Conservation (phyloP, 371 early-diverging fungal genomes). For the Chytridium lagenaria region DNA sequence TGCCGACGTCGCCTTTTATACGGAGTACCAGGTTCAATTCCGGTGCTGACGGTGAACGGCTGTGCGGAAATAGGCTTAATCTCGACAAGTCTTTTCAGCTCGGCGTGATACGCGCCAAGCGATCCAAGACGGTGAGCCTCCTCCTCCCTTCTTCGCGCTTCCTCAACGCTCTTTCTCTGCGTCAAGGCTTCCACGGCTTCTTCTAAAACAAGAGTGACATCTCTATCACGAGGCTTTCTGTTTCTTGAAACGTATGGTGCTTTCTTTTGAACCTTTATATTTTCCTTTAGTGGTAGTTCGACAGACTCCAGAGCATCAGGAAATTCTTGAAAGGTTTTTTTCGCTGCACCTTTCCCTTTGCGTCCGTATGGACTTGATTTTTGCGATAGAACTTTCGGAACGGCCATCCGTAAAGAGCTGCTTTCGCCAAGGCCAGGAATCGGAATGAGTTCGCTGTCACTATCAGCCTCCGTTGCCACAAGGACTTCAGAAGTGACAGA, state of each 20-base stretch:
- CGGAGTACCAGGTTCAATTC: not conserved
- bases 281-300: too few species aligned
- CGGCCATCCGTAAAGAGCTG: not conserved
- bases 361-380: not conserved
- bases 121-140: conserved; percentile 15
- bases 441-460: conserved; percentile 6
- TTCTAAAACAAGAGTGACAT: conserved; percentile 8
- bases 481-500: not conserved
- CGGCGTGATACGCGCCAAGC: conserved; percentile 11
- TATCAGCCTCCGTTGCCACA: not conserved
- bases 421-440: conserved; percentile 4
- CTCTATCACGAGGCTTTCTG: not conserved
- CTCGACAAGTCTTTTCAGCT: conserved; percentile 8
- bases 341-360: not conserved
- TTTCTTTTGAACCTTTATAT: not conserved
- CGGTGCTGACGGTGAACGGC: not conserved
- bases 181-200: conserved; percentile 21
- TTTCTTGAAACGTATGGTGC: not conserved
- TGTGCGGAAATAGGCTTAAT: not conserved
- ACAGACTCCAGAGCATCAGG: not conserved
- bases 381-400: conserved; percentile 9
- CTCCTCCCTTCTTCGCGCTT: not conserved
- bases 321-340: not conserved
- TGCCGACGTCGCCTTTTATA: not conserved
- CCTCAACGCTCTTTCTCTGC: conserved; percentile 7